Evolutionary conservation across 805 yeast genomes (phyloP).

Genomic region (Nakazawaea wyomingensis): DNA sequence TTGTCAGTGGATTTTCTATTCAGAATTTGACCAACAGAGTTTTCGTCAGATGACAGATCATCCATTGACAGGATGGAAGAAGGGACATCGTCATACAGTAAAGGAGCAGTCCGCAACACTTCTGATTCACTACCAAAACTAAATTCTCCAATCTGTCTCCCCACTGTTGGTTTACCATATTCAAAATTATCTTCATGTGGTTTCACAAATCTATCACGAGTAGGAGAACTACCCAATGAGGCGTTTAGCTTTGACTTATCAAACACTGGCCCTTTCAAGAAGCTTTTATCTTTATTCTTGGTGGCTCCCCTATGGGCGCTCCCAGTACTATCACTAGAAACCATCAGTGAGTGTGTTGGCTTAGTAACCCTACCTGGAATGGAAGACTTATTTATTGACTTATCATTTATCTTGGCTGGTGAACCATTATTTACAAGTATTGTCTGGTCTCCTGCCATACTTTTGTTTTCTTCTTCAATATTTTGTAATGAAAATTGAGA

Average conservation of each 20-base stretch:
- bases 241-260: not conserved
- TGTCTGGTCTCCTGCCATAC: slow-evolving; percentile 1
- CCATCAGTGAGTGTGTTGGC: too few species aligned
- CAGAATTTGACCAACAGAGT: not conserved
- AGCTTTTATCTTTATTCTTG: slow-evolving; percentile 1
- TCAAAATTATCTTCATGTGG: not conserved
- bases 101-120: slow-evolving; percentile 8
- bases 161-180: slow-evolving; percentile 9
- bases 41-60: not conserved
- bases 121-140: slow-evolving; percentile 13
- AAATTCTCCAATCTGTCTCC: slow-evolving; percentile 10
- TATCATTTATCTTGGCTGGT: not conserved
- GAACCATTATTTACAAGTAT: not conserved
- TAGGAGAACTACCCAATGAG: not conserved
- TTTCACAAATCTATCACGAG: not conserved
- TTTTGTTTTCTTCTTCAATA: slow-evolving; percentile 10
- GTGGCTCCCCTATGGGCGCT: not conserved
- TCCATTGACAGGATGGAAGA: slow-evolving; percentile 1
- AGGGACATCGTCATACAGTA: slow-evolving; percentile 2
- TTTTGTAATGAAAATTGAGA: slow-evolving; percentile 25
- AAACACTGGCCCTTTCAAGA: slow-evolving; percentile 11
- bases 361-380: not conserved
- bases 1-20: too few species aligned
- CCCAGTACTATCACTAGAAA: too few species aligned
- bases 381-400: not conserved